These are phyloP conservation scores for Tricladium varicosporioides DNA, from an alignment of 2,329 filamentous ascomycete species.

Conservation along the genomic window DNA sequence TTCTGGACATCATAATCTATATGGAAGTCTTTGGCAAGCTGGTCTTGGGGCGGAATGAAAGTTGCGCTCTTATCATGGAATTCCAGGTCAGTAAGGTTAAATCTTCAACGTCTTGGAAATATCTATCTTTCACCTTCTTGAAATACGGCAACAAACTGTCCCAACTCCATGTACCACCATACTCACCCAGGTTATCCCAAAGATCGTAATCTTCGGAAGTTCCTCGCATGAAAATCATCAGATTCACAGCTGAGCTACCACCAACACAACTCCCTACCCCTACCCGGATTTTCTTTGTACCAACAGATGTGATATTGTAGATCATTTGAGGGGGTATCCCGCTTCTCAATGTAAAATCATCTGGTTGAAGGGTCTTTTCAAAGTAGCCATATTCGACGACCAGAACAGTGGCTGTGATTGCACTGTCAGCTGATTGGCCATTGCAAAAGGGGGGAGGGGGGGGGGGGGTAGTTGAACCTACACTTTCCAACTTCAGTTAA, in stretches of 20 bases:
- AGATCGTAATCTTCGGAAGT: slow-evolving; percentile 41
- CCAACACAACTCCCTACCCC: slow-evolving; percentile 26
- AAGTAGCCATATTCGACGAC: slow-evolving; percentile 4
- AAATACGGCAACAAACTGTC: background rate
- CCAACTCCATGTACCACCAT: slow-evolving; percentile 41
- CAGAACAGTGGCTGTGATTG: background rate
- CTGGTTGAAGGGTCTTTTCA: background rate
- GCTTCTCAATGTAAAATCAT: background rate
- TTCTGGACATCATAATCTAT: slow-evolving; percentile 34
- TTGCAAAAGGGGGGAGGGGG: background rate
- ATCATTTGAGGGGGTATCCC: background rate
- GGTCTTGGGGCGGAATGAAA: slow-evolving; percentile 33
- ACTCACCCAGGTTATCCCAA: slow-evolving; percentile 44
- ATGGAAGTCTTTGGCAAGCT: slow-evolving; percentile 34
- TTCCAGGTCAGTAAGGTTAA: background rate
- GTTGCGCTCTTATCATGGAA: slow-evolving; percentile 38
- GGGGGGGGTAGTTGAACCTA: too few species aligned
- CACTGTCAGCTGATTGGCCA: background rate
- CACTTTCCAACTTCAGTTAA: slow-evolving; percentile 34
- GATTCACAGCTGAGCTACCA: slow-evolving; percentile 41
- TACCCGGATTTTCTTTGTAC: background rate
- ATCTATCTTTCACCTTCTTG: background rate
- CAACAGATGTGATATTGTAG: slow-evolving; percentile 1
- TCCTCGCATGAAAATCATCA: slow-evolving; percentile 37
- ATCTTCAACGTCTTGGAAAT: background rate